Evolutionary conservation across 371 early-diverging fungal genomes (phyloP), one percentile per base, ranked within the genome.

Genomic region (Gilbertella persicaria): DNA sequence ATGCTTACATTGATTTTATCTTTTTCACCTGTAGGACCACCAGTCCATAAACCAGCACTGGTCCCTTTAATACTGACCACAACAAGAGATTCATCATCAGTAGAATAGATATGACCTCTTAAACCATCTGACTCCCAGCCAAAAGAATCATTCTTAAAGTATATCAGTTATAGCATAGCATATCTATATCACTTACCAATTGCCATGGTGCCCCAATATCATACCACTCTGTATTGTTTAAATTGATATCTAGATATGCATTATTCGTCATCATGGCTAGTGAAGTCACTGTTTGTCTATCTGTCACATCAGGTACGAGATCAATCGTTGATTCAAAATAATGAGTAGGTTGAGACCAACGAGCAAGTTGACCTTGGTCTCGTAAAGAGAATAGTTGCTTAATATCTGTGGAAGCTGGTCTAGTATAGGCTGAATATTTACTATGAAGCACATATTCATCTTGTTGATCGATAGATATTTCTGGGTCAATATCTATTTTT

Each of bases 51-150:
- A 20, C 81, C 81, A 37, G 86, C 85, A 33, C 87, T 84, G n/a
- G 98, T 97, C 42, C 98, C 98, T 67, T 98, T 98, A 56, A 96
- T 75, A 44, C 90, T 84, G 41, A 98, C 71, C 13, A 96, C 84
- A 21, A 96, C 61, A 0, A 88, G 73, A 12, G 83, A 81, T 48
- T 90, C 76, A 38, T 78, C 70, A 8, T 68, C 67, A 63, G 89
- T 85, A 2, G 76, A 75, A 76, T 91, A 96, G 7, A 97, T 86
- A 65, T 98, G 91, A 12, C 97, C 96, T 30, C 96, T 84, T n/a
- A 98, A 67, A 23, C 94, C 94, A 64, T 90, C 87, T 4, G 73
- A 66, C 29, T 81, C 80, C 97, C 95, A 97, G 0, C 96, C 96
- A 79, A 95, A 95, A 3, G 86, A 77, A 19, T 71, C 67, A 47